Evolutionary conservation across 2,329 filamentous ascomycete genomes (phyloP).

Genomic region (Coniosporium tulheliwenetii): DNA sequence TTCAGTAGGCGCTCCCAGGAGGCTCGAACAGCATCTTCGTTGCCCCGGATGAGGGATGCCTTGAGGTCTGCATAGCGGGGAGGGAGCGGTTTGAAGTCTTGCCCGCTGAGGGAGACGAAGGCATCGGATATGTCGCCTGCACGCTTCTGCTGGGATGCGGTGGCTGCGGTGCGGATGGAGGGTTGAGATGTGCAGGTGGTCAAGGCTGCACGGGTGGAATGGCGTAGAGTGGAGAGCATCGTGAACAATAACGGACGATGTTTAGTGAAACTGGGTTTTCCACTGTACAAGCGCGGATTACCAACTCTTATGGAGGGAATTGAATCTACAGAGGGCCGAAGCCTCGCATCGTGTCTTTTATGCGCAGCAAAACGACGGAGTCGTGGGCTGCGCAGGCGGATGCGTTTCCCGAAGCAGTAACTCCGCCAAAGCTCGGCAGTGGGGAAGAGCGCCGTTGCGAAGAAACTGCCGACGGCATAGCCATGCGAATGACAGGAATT

Average conservation of each 20-base stretch:
- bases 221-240: background rate
- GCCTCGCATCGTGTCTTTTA: background rate
- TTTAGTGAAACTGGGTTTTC: background rate
- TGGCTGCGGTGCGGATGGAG: background rate
- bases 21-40: slow-evolving; percentile 29
- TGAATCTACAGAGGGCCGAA: background rate
- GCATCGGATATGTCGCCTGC: slow-evolving; percentile 35
- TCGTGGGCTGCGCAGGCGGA: background rate
- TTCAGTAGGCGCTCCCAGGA: slow-evolving; percentile 31
- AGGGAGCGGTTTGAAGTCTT: slow-evolving; percentile 26
- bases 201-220: background rate
- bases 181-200: background rate
- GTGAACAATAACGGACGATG: background rate
- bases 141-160: slow-evolving; percentile 18
- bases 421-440: too few relatives aligned
- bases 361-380: background rate
- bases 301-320: background rate
- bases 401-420: slow-evolving; percentile 7
- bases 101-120: slow-evolving; percentile 32
- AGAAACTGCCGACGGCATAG: too few relatives aligned
- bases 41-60: slow-evolving; percentile 24
- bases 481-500: too few relatives aligned
- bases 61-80: slow-evolving; percentile 31
- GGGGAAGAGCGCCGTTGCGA: too few relatives aligned
- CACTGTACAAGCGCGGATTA: background rate